Percentiles rank a stretch among this genome's conserved stretches.
Evolutionary conservation across 306 rosid species (phyloP).

Genomic region (Trifolium repens): DNA sequence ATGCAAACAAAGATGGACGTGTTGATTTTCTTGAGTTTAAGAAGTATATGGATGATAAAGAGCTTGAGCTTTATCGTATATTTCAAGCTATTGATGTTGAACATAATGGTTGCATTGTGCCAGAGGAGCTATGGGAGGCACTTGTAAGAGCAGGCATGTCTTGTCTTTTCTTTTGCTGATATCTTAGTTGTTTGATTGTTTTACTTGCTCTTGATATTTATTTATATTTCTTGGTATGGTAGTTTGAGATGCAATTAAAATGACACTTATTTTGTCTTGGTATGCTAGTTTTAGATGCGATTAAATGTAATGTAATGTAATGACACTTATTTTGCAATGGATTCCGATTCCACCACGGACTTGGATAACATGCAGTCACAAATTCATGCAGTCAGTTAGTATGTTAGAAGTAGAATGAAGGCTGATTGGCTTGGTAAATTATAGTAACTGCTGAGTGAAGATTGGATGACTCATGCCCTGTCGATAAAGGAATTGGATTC

Average conservation of each 20-base stretch:
- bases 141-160: slow-evolving; percentile 78
- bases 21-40: slow-evolving; percentile 80
- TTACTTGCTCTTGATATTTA: slow-evolving; percentile 10
- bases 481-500: neutral
- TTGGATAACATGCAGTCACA: neutral
- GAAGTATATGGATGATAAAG: slow-evolving; percentile 90
- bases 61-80: slow-evolving; percentile 87
- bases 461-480: neutral
- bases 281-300: slow-evolving; percentile 12
- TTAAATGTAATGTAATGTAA: neutral
- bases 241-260: slow-evolving; percentile 13
- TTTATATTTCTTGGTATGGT: slow-evolving; percentile 8
- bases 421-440: neutral
- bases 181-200: slow-evolving; percentile 25
- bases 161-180: neutral
- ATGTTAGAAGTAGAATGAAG: neutral
- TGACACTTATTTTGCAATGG: neutral
- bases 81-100: slow-evolving; percentile 95
- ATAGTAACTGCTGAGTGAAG: neutral
- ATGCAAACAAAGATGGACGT: slow-evolving; percentile 74
- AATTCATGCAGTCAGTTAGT: neutral
- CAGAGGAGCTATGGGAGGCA: slow-evolving; percentile 97
- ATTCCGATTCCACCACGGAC: neutral
- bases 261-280: neutral
- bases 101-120: slow-evolving; percentile 88